phyloP scores from a whole-genome alignment of 2,329 filamentous ascomycete species.

The Cladosporium austrohemisphaericum region DNA sequence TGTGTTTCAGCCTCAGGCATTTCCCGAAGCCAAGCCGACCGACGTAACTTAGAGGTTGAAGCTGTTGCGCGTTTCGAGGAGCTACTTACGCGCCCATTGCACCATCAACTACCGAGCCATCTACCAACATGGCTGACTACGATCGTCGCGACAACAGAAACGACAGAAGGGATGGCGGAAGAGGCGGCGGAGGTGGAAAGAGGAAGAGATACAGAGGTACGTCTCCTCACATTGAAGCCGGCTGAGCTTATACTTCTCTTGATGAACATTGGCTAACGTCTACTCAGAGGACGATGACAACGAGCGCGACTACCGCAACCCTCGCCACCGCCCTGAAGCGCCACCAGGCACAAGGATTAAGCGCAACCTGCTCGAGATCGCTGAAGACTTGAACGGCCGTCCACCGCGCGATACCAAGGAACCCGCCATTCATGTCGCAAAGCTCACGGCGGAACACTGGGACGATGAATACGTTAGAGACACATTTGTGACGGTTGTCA shows the following conservation, averaged over 20 bases:
- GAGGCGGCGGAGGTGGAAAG: conserved; percentile 6
- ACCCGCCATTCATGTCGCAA: conserved; percentile 64
- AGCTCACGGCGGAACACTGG: conserved; percentile 73
- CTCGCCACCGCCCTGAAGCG: conserved; percentile 70
- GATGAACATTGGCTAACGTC: neutral
- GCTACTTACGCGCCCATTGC: conserved; percentile 5
- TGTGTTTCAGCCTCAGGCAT: neutral
- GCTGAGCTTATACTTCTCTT: neutral
- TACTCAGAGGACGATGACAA: conserved; percentile 69
- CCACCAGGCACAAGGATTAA: conserved; percentile 62
- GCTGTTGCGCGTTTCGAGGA: conserved; percentile 9
- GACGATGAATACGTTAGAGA: conserved; percentile 76
- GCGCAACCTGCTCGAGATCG: conserved; percentile 73
- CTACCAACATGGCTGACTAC: conserved; percentile 12
- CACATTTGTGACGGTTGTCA: conserved; percentile 67
- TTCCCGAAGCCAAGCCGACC: neutral
- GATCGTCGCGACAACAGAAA: conserved; percentile 12
- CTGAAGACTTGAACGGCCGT: conserved; percentile 67
- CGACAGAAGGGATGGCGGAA: neutral
- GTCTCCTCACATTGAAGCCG: neutral
- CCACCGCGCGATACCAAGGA: conserved; percentile 67
- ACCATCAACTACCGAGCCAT: neutral
- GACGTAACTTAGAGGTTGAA: conserved; percentile 5
- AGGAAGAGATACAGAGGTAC: conserved; percentile 14
- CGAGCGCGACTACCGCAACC: conserved; percentile 70